A percentile compares a stretch with the other conserved stretches of the same genome.
Conservation (phyloP, 495 filamentous ascomycete genomes). For the Choiromyces venosus region DNA sequence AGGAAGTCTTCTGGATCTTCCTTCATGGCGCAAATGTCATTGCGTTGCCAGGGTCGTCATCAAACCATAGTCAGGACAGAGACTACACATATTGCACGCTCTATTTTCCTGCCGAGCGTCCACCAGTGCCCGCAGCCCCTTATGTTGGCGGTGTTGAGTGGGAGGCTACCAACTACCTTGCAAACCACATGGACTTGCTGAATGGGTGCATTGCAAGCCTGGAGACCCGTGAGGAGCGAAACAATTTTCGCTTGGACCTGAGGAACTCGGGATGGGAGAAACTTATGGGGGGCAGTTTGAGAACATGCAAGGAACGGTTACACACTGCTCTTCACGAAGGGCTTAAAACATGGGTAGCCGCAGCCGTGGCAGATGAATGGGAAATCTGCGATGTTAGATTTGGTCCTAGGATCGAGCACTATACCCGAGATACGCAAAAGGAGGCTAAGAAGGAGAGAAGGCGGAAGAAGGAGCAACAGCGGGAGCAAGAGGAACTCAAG, state of each 20-base stretch:
- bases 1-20: conserved; percentile 99
- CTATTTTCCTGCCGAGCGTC: conserved; percentile 81
- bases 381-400: conserved; percentile 45
- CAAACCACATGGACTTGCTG: conserved; percentile 82
- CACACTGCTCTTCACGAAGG: conserved; percentile 80
- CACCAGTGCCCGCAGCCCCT: conserved; percentile 87
- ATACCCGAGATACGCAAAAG: conserved; percentile 19
- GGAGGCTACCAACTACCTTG: conserved; percentile 96
- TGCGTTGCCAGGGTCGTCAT: conserved; percentile 34
- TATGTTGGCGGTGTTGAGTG: conserved; percentile 98
- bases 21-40: conserved; percentile 88
- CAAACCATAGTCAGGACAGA: not conserved
- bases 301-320: conserved; percentile 96
- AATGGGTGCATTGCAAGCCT: conserved; percentile 87
- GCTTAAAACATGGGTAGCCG: conserved; percentile 82
- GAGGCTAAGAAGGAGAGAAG: conserved; percentile 31
- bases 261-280: conserved; percentile 87
- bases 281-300: conserved; percentile 71
- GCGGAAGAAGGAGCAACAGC: conserved; percentile 33
- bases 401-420: conserved; percentile 35
- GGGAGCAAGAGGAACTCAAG: conserved; percentile 27
- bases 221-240: conserved; percentile 65
- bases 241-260: conserved; percentile 68
- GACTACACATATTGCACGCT: conserved; percentile 54
- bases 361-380: conserved; percentile 83